Base-by-base conservation (phyloP, 169 alveolate species). In the Plasmodium coatneyi region DNA sequence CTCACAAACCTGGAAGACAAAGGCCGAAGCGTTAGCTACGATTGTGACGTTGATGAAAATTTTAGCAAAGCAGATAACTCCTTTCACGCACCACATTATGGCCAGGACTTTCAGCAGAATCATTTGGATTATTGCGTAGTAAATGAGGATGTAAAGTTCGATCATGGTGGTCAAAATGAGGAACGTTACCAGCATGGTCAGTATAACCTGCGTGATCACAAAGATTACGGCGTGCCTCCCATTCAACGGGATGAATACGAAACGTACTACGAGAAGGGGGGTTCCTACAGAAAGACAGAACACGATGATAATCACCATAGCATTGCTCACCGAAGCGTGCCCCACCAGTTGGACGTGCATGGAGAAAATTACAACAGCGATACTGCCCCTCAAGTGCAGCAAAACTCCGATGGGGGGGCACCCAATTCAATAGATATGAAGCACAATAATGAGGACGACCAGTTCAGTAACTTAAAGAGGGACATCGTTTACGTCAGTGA, bases 401-500 rank as follows among this genome's bases (percentile, higher is more conserved):
- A 79, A 22, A 41, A 19, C 54, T n/a, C 22, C 25, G 71, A 41
- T 34, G 54, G 12, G 41, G 32, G 12, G 7, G 54, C 3, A n/a
- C 25, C 30, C 0, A 79, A 41, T 22, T 32, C 79, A n/a, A 52
- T 28, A 2, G 6, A 36, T 60, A 87, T 79, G 32, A 32, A 79
- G 0, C 19, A 87, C 36, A 41, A 36, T 5, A 86, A 56, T 41
- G 81, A 87, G 71, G 76, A 36, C 1, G 90, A 78, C 22, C 30
- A 79, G n/a, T 71, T 49, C 56, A 25, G 52, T 22, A 19, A 76
- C 71, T 36, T 79, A 19, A 72, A 79, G 49, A 87, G 81, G n/a
- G 81, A 87, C 49, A 87, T 87, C 22, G 84, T 87, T 46, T 78
- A 79, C 46, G 83, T 87, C 36, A 87, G 90, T 87, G 89, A 87